Percentiles rank a stretch among this genome's conserved stretches.
phyloP scores from a whole-genome alignment of 257 asterid species.

The Vinca minor region DNA sequence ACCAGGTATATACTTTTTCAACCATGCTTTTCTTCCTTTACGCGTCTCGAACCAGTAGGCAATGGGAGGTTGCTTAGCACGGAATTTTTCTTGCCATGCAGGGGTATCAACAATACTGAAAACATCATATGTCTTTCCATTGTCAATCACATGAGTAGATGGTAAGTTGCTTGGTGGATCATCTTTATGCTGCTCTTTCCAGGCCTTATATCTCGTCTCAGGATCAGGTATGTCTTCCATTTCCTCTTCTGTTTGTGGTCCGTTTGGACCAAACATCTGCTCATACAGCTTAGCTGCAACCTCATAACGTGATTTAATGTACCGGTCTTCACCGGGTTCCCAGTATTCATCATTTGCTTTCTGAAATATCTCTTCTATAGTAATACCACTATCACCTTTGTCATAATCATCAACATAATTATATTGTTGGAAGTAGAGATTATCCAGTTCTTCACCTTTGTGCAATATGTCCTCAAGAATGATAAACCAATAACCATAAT shows the following conservation, averaged over 20 bases:
- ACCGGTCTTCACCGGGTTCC: constrained; percentile 99
- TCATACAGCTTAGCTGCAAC: constrained; percentile 73
- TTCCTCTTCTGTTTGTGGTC: constrained; percentile 94
- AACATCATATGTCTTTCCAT: constrained; percentile 45
- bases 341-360: constrained; percentile 84
- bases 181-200: constrained; percentile 90
- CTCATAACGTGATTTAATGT: constrained; percentile 60
- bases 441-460: constrained; percentile 85
- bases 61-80: constrained; percentile 72
- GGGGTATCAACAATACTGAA: constrained; percentile 60
- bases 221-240: constrained; percentile 83
- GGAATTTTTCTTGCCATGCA: constrained; percentile 59
- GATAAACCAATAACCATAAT: constrained; percentile 92
- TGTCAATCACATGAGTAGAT: constrained; percentile 74
- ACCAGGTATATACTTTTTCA: constrained; percentile 72
- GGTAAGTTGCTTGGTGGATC: constrained; percentile 87
- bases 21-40: constrained; percentile 93
- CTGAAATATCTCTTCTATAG: constrained; percentile 62
- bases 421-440: constrained; percentile 80
- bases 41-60: constrained; percentile 92
- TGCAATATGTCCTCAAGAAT: constrained; percentile 80
- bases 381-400: constrained; percentile 81
- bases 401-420: constrained; percentile 78
- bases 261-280: constrained; percentile 95
- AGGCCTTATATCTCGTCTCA: constrained; percentile 69